These are phyloP conservation scores for Rhizopus sp. DNA, from an alignment of 371 early-diverging fungal genomes.

Conservation along the genomic window DNA sequence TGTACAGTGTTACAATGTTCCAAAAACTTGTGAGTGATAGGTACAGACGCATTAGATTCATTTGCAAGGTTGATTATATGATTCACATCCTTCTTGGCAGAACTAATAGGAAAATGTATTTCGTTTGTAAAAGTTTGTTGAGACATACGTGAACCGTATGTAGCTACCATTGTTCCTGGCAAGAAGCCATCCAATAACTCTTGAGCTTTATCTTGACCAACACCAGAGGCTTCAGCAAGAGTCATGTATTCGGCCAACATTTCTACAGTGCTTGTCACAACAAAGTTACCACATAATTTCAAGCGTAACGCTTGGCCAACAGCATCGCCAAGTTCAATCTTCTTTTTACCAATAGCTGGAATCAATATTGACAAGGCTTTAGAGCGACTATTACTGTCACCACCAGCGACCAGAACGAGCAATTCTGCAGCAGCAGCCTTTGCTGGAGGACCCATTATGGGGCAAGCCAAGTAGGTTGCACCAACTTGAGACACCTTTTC, in stretches of 20 bases:
- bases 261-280: conserved; percentile 60
- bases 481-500: conserved; percentile 12
- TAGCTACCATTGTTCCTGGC: conserved; percentile 37
- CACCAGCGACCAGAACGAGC: conserved; percentile 35
- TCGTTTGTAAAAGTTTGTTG: conserved; percentile 34
- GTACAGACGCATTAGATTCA: conserved; percentile 20
- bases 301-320: conserved; percentile 46
- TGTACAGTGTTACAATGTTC: conserved; percentile 23
- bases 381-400: conserved; percentile 9
- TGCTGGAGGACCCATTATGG: conserved; percentile 47
- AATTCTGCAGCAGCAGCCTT: conserved; percentile 34
- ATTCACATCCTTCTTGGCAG: conserved; percentile 39
- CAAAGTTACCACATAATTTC: conserved; percentile 73
- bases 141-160: conserved; percentile 41
- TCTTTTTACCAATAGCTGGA: conserved; percentile 38
- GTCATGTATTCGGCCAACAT: conserved; percentile 70
- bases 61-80: conserved; percentile 42
- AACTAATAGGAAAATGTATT: conserved; percentile 31
- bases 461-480: conserved; percentile 34
- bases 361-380: conserved; percentile 28
- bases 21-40: conserved; percentile 32
- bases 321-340: conserved; percentile 53
- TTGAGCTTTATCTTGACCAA: conserved; percentile 58
- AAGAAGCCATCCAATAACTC: conserved; percentile 59
- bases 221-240: conserved; percentile 60